Base-by-base conservation (phyloP, 805 yeast genomes). In the Metschnikowia lunata region DNA sequence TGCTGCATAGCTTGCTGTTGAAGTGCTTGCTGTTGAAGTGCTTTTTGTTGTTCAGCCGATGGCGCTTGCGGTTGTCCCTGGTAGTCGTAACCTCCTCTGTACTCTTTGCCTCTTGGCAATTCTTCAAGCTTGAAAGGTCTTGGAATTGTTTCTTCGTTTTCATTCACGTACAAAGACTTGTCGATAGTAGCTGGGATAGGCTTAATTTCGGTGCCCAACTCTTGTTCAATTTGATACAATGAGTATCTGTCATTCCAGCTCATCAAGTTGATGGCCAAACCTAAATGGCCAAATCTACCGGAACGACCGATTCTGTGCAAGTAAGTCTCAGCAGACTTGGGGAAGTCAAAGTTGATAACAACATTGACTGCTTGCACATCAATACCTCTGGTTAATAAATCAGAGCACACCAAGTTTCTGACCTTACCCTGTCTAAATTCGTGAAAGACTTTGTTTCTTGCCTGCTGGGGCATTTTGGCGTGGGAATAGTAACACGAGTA, bases 341-440 rank as follows among this genome's bases (percentile, higher is more conserved):
- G 99, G 84, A 93, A 93, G 67, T 93, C 99, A 64, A 93, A 93
- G 72, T 93, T 93, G 59, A 93, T 87, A 39, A 93, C 99, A 37
- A 93, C 98, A 62, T 93, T 93, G 52, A 93, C 99, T 7, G 98
- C 98, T 69, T 93, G 98, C 58, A 93, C 91, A 76, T 93, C 99
- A 59, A 93, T 93, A 79, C 99, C 98, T 72, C 98, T 82, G 32
- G 98, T 97, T 82, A 93, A 78, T 50, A 93, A 75, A 71, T 93
- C 99, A 1, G 98, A 87, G 71, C 99, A 93, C 34, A 93, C 99
- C 60, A 93, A 76, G 62, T 93, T 93, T 72, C 99, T 85, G 61
- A 93, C 97, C 65, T 88, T 89, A 39, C 99, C 99, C 64, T 88
- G 96, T 76, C 99, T 86, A 67, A 93, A 93, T 67, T 93, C 98